Evolutionary conservation across 495 filamentous ascomycete species (phyloP), one percentile per base, ranked within the genome.

Genomic region (Hypoxylon intermedium): DNA sequence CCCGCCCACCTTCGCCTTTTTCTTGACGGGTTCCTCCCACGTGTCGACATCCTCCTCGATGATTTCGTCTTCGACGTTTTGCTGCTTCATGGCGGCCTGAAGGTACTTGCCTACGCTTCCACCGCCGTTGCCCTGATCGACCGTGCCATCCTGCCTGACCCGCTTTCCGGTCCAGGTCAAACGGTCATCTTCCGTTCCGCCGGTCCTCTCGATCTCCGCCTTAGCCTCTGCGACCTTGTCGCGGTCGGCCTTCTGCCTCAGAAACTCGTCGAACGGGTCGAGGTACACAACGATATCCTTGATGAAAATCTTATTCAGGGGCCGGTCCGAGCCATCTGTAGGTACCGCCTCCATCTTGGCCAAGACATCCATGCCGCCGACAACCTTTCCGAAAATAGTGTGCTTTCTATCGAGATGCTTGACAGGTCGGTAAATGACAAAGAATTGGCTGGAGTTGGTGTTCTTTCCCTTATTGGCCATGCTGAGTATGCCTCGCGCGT

Each of bases 391-490:
- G 65, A 98, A 98, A 23, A 98, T 89, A n/a, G 94, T 98, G 72
- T 98, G 94, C 60, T 98, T 98, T 52, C 86, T 80, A 70, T 97
- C 91, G 9, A 98, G 82, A 75, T 98, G 94, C 67, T 85, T 84
- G 0, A 86, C 82, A 1, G 88, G 80, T 15, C 89, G 86, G 71
- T 98, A 98, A 1, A 87, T 90, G 65, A 98, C 89, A 77, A 98
- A 98, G 72, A 98, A 98, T 75, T 98, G 94, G 51, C 83, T 88
- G 28, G 88, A 91, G 67, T 98, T 98, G 2, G 95, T 98, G 59
- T 98, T 92, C 61, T 96, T 96, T 21, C 94, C 94, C 65, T 98
- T 98, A 66, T 98, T 98, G 26, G 94, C 94, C 94, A 98, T 98
- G 62, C 86, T 89, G 9, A 98, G 61, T 1, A 94, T 81, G 1